Percentiles rank a stretch among this genome's conserved stretches.
These are phyloP conservation scores for Tulasnella sp. DNA, from an alignment of 768 basidiomycete species.

Conservation along the genomic window DNA sequence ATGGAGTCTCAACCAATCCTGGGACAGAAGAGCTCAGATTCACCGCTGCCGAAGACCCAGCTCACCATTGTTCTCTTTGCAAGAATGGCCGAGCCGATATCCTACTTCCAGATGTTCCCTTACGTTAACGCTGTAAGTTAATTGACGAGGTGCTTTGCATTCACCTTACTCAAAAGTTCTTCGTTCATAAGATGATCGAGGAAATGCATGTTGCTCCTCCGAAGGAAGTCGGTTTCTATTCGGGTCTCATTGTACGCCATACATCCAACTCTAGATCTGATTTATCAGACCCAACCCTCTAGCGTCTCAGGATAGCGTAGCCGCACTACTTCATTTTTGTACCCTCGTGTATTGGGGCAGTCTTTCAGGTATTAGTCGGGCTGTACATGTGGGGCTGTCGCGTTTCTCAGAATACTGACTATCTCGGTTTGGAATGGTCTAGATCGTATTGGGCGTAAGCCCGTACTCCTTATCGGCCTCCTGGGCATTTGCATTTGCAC, in stretches of 20 bases:
- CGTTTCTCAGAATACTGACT: constrained; percentile 38
- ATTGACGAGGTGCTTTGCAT: neutral
- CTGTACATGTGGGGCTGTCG: no score
- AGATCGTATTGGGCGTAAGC: constrained; percentile 37
- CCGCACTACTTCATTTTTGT: constrained; percentile 37
- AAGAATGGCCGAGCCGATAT: constrained; percentile 38
- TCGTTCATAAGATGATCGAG: constrained; percentile 30
- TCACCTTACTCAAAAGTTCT: neutral
- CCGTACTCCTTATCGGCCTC: constrained; percentile 38
- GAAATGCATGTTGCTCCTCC: constrained; percentile 25
- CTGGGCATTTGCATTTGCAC: constrained; percentile 25
- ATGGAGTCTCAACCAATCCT: neutral
- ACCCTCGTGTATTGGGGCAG: constrained; percentile 36
- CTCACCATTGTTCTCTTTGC: constrained; percentile 33
- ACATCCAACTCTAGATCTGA: neutral
- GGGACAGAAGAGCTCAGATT: neutral
- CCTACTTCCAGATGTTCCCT: constrained; percentile 35
- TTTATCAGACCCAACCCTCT: neutral
- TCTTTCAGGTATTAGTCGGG: constrained; percentile 31
- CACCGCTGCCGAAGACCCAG: constrained; percentile 35
- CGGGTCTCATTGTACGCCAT: constrained; percentile 26
- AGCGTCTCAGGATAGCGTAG: neutral
- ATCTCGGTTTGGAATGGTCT: neutral
- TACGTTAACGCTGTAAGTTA: constrained; percentile 36
- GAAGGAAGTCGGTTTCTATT: constrained; percentile 32